Conservation (phyloP, 2,329 filamentous ascomycete genomes). For the Aspergillus chevalieri region DNA sequence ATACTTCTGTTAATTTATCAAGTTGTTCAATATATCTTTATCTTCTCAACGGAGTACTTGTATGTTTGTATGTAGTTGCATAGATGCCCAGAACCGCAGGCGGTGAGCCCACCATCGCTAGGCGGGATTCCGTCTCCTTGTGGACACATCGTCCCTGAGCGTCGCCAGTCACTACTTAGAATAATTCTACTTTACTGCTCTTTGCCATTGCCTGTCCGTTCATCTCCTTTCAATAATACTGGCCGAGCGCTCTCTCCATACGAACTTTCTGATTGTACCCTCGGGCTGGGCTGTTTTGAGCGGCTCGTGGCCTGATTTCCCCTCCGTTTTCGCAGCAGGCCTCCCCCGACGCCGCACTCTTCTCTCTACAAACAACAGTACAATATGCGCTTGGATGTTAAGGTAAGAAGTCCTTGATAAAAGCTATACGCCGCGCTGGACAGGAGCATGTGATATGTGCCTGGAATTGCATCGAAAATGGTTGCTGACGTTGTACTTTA, state of each 20-base stretch:
- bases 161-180: not conserved
- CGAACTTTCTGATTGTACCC: slow-evolving; percentile 10
- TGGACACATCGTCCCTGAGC: slow-evolving; percentile 24
- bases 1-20: too few relatives aligned
- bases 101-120: slow-evolving; percentile 21
- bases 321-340: slow-evolving; percentile 20
- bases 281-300: slow-evolving; percentile 26
- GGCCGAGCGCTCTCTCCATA: not conserved
- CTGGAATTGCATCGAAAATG: slow-evolving; percentile 2
- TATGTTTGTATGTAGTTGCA: slow-evolving; percentile 1
- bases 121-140: slow-evolving; percentile 27
- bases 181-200: not conserved
- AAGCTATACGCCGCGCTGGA: not conserved
- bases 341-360: slow-evolving; percentile 30
- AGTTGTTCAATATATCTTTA: not conserved
- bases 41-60: not conserved
- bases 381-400: slow-evolving; percentile 56
- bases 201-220: slow-evolving; percentile 12
- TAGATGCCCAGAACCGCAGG: slow-evolving; percentile 12
- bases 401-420: slow-evolving; percentile 39
- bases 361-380: slow-evolving; percentile 20
- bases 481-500: slow-evolving; percentile 35
- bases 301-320: slow-evolving; percentile 27
- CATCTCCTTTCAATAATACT: not conserved
- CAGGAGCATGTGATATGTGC: not conserved